A percentile compares a stretch with the other conserved stretches of the same genome.
These are phyloP conservation scores for Metarhizium album DNA, from an alignment of 2,329 filamentous ascomycete species.

Conservation along the genomic window DNA sequence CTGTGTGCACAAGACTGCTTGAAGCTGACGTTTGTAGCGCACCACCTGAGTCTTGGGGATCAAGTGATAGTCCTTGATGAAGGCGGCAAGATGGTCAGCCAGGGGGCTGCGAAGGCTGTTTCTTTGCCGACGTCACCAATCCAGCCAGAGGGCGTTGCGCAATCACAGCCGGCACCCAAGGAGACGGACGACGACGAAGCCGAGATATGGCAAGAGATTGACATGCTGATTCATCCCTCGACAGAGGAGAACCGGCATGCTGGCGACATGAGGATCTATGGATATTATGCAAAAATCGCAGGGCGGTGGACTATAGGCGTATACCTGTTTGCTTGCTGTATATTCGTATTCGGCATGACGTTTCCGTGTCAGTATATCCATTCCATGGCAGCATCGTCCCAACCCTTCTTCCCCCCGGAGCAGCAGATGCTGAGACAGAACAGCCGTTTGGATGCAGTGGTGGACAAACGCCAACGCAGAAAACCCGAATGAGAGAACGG, in stretches of 20 bases:
- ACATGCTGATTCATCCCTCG: background rate
- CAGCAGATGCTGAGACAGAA: background rate
- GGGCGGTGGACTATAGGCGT: background rate
- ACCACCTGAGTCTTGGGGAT: background rate
- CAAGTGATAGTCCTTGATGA: background rate
- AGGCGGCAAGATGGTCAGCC: background rate
- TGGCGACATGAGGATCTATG: background rate
- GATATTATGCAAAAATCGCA: background rate
- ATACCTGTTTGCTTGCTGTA: background rate
- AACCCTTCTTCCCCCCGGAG: background rate
- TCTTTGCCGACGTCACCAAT: background rate
- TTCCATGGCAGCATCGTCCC: background rate
- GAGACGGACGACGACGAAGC: background rate
- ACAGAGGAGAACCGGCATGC: background rate
- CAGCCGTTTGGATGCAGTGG: conserved; percentile 15
- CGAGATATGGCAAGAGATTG: background rate
- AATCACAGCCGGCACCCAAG: background rate
- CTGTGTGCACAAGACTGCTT: too few species aligned
- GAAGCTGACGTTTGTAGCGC: background rate
- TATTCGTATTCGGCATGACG: background rate
- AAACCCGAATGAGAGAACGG: conserved; percentile 10
- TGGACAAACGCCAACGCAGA: conserved; percentile 12
- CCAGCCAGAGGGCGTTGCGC: background rate
- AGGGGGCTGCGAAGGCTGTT: background rate
- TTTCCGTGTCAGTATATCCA: background rate